phyloP scores from a whole-genome alignment of 1,284 basidiomycete genomes.

The Spongispora temasekensis region DNA sequence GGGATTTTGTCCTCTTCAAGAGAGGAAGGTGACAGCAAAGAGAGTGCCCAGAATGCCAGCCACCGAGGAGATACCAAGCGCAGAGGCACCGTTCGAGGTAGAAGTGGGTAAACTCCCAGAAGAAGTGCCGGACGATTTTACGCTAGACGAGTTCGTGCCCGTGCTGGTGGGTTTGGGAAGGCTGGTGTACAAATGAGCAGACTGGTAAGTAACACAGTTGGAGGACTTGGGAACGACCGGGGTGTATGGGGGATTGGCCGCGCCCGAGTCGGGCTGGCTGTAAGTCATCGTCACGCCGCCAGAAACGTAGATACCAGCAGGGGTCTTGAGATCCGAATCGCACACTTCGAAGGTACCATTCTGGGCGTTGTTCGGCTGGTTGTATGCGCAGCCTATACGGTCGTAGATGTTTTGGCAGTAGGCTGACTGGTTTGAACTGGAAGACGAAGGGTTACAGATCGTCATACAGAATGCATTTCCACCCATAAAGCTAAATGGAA shows the following conservation, averaged over 20 bases:
- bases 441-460: constrained; percentile 56
- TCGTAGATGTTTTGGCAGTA: constrained; percentile 69
- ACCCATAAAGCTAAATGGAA: constrained; percentile 58
- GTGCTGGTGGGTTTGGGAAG: constrained; percentile 21
- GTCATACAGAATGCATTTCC: constrained; percentile 51
- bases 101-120: constrained; percentile 22
- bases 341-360: constrained; percentile 62
- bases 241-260: constrained; percentile 51
- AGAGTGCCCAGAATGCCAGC: constrained; percentile 44
- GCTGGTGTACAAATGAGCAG: constrained; percentile 47
- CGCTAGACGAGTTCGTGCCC: constrained; percentile 19
- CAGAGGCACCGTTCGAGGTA: constrained; percentile 37
- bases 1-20: too few species aligned
- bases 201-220: constrained; percentile 61
- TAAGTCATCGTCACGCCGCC: constrained; percentile 28
- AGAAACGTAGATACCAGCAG: constrained; percentile 26
- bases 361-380: constrained; percentile 62
- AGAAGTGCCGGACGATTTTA: constrained; percentile 20
- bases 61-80: constrained; percentile 41
- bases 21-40: constrained; percentile 49
- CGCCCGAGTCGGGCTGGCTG: constrained; percentile 35
- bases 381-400: constrained; percentile 67
- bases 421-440: constrained; percentile 40
- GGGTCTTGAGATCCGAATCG: constrained; percentile 54
- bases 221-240: constrained; percentile 60